Base-by-base conservation (phyloP, 148 eudicot species). In the Suaeda aralocaspica region DNA sequence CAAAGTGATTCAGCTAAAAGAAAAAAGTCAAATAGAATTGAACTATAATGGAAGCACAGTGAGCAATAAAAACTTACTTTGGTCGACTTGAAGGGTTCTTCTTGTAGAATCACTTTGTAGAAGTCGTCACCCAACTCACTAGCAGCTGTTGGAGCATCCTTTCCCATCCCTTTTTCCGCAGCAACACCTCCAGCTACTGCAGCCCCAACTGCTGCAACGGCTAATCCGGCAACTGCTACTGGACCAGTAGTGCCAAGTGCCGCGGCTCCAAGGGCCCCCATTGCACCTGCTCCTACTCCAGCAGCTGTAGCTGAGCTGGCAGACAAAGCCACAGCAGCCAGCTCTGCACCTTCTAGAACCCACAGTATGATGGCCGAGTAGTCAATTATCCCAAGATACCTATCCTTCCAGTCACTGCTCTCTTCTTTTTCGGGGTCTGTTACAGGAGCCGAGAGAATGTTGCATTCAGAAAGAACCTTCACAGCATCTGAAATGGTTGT, bases 31-130 rank as follows among this genome's bases (percentile, higher is more conserved):
- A n/a, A n/a, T n/a, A n/a, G n/a, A n/a, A n/a, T n/a, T n/a, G n/a
- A 55, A 31, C 15, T 55, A 55, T 24, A 69, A 13, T 33, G 44
- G 24, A 56, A 44, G 51, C 31, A 16, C 8, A 52, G 24, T n/a
- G n/a, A n/a, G n/a, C n/a, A n/a, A n/a, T n/a, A n/a, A n/a, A 48
- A 19, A 62, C 84, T 75, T 79, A 91, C 98, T 67, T 82, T 83
- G 16, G 97, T 84, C 1, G 98, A 94, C 81, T 89, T 91, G 72
- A 94, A 94, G 34, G 98, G 98, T 70, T 94, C 97, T 80, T 91
- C 96, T 71, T 91, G 83, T 33, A 93, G 84, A 21, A 94, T 83
- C 49, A 89, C 92, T 80, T 86, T 89, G 70, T 88, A 94, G 59
- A 94, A 94, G 66, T 94, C 98, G 69, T 87, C 88, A 5, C 97